Conservation (phyloP, 2,329 filamentous ascomycete species). For the Diplodia sapinea region DNA sequence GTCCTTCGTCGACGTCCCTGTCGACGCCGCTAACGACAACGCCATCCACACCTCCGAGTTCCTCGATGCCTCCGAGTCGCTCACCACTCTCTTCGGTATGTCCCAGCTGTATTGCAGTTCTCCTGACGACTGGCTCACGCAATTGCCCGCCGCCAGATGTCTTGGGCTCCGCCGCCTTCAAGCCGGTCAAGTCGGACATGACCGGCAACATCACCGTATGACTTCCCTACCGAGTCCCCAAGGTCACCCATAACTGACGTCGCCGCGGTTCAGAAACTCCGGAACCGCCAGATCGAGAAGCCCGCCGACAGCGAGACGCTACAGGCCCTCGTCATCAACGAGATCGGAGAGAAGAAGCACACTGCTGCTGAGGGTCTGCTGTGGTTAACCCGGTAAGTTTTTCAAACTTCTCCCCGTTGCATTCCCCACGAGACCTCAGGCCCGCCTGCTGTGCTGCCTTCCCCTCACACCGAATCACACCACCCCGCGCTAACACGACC, state of each 20-base stretch:
- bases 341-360: constrained; percentile 89
- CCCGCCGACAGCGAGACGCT: constrained; percentile 81
- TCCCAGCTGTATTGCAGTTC: background rate
- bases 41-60: constrained; percentile 80
- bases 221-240: background rate
- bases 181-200: constrained; percentile 90
- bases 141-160: constrained; percentile 54
- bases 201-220: constrained; percentile 84
- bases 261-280: constrained; percentile 73
- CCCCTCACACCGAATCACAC: constrained; percentile 4
- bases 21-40: constrained; percentile 77
- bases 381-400: constrained; percentile 83
- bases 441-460: background rate
- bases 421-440: background rate
- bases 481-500: constrained; percentile 2
- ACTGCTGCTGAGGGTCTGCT: constrained; percentile 85
- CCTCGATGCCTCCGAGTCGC: constrained; percentile 85
- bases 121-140: background rate
- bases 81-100: constrained; percentile 85
- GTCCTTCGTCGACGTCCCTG: constrained; percentile 82
- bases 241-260: constrained; percentile 1
- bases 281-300: constrained; percentile 77
- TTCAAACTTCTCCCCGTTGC: constrained; percentile 9
- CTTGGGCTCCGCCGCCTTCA: constrained; percentile 75
- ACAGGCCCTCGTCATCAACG: constrained; percentile 83